Percentiles rank a stretch among this genome's conserved stretches.
These are phyloP conservation scores for Kitagawia praeruptora DNA, from an alignment of 129 eudicot genomes.

Conservation along the genomic window DNA sequence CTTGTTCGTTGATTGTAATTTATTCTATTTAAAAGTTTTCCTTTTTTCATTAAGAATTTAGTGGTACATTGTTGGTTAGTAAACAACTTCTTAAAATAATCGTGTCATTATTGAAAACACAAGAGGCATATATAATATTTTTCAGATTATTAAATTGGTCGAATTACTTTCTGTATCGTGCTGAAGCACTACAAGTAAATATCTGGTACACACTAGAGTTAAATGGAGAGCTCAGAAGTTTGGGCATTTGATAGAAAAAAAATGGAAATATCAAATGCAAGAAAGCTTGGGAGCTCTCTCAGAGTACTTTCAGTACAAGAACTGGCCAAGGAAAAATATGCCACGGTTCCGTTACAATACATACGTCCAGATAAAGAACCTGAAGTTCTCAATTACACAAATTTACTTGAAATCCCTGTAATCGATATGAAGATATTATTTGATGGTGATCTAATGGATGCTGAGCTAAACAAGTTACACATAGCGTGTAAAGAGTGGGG, in stretches of 20 bases:
- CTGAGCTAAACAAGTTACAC: conserved; percentile 32
- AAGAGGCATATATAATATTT: too few relatives aligned
- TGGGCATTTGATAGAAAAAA: neutral
- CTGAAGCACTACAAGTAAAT: too few relatives aligned
- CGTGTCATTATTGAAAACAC: too few relatives aligned
- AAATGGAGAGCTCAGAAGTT: too few relatives aligned
- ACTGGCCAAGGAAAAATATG: conserved; percentile 22
- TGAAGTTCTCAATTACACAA: neutral
- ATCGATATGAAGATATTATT: conserved; percentile 23
- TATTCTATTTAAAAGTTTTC: too few relatives aligned
- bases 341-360: conserved; percentile 22
- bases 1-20: too few relatives aligned
- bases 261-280: neutral
- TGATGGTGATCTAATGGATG: neutral
- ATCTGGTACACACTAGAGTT: too few relatives aligned
- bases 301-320: conserved; percentile 47
- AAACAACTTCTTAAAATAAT: too few relatives aligned
- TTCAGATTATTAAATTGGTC: too few relatives aligned
- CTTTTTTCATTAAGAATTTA: too few relatives aligned
- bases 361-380: conserved; percentile 12
- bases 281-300: conserved; percentile 27
- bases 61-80: too few relatives aligned
- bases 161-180: too few relatives aligned
- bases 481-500: conserved; percentile 16
- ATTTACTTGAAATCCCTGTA: conserved; percentile 18